These are phyloP conservation scores for Esteya vermicola DNA, from an alignment of 2,329 filamentous ascomycete genomes.

Conservation along the genomic window DNA sequence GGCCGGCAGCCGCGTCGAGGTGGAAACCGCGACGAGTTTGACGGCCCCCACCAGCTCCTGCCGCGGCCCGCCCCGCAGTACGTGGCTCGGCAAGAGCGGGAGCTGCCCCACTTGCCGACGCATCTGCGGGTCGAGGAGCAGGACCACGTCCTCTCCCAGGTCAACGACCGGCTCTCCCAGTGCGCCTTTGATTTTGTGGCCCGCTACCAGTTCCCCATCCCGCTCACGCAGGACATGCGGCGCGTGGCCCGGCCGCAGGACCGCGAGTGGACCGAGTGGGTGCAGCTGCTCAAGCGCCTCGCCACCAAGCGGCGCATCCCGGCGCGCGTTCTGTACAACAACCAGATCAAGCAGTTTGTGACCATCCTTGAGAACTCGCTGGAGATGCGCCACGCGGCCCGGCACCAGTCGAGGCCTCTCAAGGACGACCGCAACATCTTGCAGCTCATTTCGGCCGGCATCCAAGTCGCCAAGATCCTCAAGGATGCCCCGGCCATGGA, in stretches of 20 bases:
- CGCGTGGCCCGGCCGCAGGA: conserved; percentile 61
- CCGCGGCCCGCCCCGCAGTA: conserved; percentile 57
- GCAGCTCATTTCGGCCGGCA: conserved; percentile 74
- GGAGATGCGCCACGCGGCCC: conserved; percentile 75
- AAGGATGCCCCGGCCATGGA: conserved; percentile 77
- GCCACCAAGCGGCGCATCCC: conserved; percentile 79
- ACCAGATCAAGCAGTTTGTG: conserved; percentile 83
- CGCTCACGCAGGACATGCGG: conserved; percentile 68
- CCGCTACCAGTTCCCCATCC: conserved; percentile 83
- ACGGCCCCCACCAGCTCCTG: conserved; percentile 72
- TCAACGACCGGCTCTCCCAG: conserved; percentile 73
- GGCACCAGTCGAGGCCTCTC: conserved; percentile 67
- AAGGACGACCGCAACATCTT: conserved; percentile 84
- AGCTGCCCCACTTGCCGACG: conserved; percentile 69
- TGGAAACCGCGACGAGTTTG: conserved; percentile 78
- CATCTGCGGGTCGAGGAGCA: conserved; percentile 75
- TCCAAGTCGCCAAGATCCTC: conserved; percentile 76
- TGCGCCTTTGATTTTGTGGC: conserved; percentile 85
- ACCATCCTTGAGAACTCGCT: conserved; percentile 79
- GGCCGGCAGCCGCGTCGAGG: conserved; percentile 49
- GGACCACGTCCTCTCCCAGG: conserved; percentile 63
- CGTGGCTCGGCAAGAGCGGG: conserved; percentile 62
- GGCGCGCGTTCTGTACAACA: conserved; percentile 70
- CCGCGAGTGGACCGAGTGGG: conserved; percentile 86
- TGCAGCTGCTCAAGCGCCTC: conserved; percentile 71